Evolutionary conservation across 2,329 filamentous ascomycete genomes (phyloP), one percentile per base, ranked within the genome.

Genomic region (Biscogniauxia marginata): DNA sequence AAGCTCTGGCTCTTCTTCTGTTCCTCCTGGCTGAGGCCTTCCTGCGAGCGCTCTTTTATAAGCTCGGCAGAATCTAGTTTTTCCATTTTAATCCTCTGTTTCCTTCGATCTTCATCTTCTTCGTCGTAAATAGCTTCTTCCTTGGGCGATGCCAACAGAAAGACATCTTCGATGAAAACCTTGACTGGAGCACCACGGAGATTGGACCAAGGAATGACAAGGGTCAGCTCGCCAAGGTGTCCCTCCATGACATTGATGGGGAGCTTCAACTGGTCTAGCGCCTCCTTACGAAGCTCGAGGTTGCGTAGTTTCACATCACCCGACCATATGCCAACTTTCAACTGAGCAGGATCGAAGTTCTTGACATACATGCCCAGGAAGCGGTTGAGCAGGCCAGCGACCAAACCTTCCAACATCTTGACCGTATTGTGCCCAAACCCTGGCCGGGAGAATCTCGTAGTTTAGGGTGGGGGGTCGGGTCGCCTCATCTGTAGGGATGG

Each of bases 351-450:
- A 75, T 99, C 95, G 73, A 99, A 99, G 77, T 99, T 98, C 83
- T 96, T 93, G 75, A 99, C 93, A 75, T 99, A 99, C 89, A 98
- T 96, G 83, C 95, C 96, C 85, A 99, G 79, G 77, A 99, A 98
- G 80, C 96, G 90, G 80, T 99, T 99, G 68, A 99, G 88, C 80
- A 99, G 83, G 77, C 93, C 96, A 68, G 95, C 92, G 63, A 98
- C 95, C 67, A 99, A 83, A 66, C 93, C 91, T 84, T 99, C 95
- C 78, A 99, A 86, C 95, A 99, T 99, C 70, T 73, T 82, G 81
- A 77, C 74, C 73, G 74, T 67, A 66, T 74, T 71, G 72, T 79
- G 85, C 82, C 89, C 84, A 91, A 70, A 88, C 85, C 88, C 88
- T 71, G 89, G 87, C 85, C 79, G 76, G 86, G 86, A 68, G 60